Evolutionary conservation across 2,329 filamentous ascomycete species (phyloP), one percentile per base, ranked within the genome.

Genomic region (Penicillium sp.): DNA sequence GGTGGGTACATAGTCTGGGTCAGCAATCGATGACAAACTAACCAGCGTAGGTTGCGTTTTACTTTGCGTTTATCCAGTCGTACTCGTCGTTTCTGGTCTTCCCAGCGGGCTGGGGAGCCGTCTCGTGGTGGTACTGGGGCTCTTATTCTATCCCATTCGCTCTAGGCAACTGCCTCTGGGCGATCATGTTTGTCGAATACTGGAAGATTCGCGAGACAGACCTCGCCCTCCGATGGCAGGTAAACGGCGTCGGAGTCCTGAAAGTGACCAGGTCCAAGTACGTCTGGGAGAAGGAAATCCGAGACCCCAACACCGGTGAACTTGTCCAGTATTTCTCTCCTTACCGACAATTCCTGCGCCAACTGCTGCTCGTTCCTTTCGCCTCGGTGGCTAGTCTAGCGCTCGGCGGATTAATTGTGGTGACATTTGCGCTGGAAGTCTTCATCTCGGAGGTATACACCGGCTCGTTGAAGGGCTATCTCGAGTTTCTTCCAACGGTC

Each of bases 151-250:
- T 88, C 61, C 77, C 93, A 54, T 97, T 96, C 70, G 91, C 91
- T 15, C 76, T 93, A 1, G 83, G 90, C 49, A 93, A 90, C 73
- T 90, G 88, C 38, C 80, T 97, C n/a, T 97, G 93, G 92, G 90
- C 90, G 61, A 88, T 95, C 3, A 81, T 94, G 52, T 97, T 97
- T 73, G 90, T 96, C 60, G 94, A 98, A 75, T 97, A 91, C 77
- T 98, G 94, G 94, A 97, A 96, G 80, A 90, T 94, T 70, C 92
- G 96, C 75, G 92, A 98, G 76, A 83, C 89, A 1, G 93, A 98
- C 72, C 83, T 98, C 7, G 89, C 90, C 8, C 87, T 97, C 17
- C 87, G 92, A 69, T 98, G 94, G 94, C 91, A 91, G 15, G 93
- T 97, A 3, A 88, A 91, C 55, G 91, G 91, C 7, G 93, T 96